Evolutionary conservation across 2,329 filamentous ascomycete genomes (phyloP), one percentile per base, ranked within the genome.

Genomic region (Hypoxylon sp.): DNA sequence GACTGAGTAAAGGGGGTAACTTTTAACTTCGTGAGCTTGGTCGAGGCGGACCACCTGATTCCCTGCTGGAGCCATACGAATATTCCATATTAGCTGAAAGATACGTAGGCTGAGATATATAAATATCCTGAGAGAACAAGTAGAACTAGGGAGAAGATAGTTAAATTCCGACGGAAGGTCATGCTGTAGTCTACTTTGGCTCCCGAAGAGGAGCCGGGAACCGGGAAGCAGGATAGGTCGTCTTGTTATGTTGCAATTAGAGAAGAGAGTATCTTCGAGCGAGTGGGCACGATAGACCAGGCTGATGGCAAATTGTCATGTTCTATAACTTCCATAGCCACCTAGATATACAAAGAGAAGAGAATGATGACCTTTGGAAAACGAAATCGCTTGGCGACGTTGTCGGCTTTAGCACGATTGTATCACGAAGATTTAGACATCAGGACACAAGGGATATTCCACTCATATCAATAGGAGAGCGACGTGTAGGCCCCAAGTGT

Each of bases 371-470:
- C 13, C 34, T 62, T 34, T 26, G 61, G 26, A 64, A 67, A 37
- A 65, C 59, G 52, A 67, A 69, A 52, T 65, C 43, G 58, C 66
- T 71, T 34, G 68, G 64, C 19, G 69, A 70, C 56, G 47, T 60
- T 11, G 26, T 49, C 19, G 48, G 32, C 28, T 48, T 43, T 63
- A 37, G 59, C 53, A 58, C 65, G 56, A 48, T 63, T n/a, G 41
- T 46, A 34, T 20, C 59, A 34, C 43, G 43, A 39, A 30, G 19
- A 24, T 19, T 39, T 19, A n/a, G n/a, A n/a, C 20, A 17, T 28
- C 28, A 53, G 20, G 10, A 13, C 8, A 26, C 28, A 44, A 7
- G 19, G 22, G n/a, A 13, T 20, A 6, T 53, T 37, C 17, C 17
- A 13, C 19, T 24, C 13, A 34, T 62, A 67, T 68, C 60, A 62